Percentiles rank a stretch among this genome's conserved stretches.
These are phyloP conservation scores for Pseudevernia furfuracea DNA, from an alignment of 495 filamentous ascomycete species.

Conservation along the genomic window DNA sequence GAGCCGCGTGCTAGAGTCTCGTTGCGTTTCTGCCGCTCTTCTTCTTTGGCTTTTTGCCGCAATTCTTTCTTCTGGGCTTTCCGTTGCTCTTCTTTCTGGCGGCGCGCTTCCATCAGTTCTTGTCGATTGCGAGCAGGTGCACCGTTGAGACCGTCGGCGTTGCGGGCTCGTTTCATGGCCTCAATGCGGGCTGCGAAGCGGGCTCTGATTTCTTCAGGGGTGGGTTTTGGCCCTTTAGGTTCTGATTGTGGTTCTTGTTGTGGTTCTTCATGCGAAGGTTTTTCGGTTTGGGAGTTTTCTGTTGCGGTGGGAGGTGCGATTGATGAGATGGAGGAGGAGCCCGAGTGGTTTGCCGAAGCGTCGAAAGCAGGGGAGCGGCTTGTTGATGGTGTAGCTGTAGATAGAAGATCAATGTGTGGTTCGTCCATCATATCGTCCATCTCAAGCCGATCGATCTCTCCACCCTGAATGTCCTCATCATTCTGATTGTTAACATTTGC, in stretches of 20 bases:
- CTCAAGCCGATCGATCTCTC: conserved; percentile 38
- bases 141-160: conserved; percentile 73
- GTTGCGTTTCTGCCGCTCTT: conserved; percentile 61
- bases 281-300: conserved; percentile 32
- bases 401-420: conserved; percentile 37
- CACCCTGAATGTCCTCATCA: conserved; percentile 27
- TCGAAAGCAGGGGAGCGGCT: conserved; percentile 60
- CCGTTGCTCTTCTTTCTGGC: conserved; percentile 76
- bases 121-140: conserved; percentile 72
- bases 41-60: conserved; percentile 62
- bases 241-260: conserved; percentile 29
- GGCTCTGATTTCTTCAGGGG: conserved; percentile 61
- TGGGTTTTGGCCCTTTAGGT: conserved; percentile 45
- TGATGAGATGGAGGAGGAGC: conserved; percentile 66
- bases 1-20: conserved; percentile 57
- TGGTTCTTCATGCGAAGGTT: conserved; percentile 20
- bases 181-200: conserved; percentile 75
- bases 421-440: conserved; percentile 39
- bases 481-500: conserved; percentile 28
- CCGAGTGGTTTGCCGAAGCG: conserved; percentile 48
- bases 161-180: conserved; percentile 61
- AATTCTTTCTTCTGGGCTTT: conserved; percentile 81
- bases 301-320: conserved; percentile 48
- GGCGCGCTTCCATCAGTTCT: conserved; percentile 81
- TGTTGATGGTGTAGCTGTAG: conserved; percentile 44